Percentiles rank a stretch among this genome's conserved stretches.
Evolutionary conservation across 192 early-diverging fungal genomes (phyloP).

Genomic region (Coemansia sp.): DNA sequence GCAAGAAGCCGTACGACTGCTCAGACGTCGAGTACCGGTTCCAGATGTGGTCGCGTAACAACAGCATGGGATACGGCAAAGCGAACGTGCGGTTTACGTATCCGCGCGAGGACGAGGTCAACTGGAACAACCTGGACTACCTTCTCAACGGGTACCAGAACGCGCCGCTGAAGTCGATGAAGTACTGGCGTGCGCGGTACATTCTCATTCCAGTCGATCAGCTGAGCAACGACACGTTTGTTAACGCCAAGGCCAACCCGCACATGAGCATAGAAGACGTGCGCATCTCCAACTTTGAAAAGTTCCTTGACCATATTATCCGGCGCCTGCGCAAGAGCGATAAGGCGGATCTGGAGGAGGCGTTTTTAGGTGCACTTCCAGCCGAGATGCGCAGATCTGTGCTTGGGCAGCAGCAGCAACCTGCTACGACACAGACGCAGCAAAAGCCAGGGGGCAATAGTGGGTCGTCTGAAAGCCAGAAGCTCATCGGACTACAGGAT

Average conservation of each 20-base stretch:
- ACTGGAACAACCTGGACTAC: constrained; percentile 95
- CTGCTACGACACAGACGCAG: background rate
- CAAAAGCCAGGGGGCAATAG: background rate
- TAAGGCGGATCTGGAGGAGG: constrained; percentile 25
- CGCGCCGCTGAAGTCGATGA: constrained; percentile 73
- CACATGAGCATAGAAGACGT: constrained; percentile 86
- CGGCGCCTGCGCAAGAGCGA: constrained; percentile 37
- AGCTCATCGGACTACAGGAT: constrained; percentile 25
- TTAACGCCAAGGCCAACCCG: constrained; percentile 61
- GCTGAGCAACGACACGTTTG: constrained; percentile 56
- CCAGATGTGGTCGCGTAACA: constrained; percentile 81
- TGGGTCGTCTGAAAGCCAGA: constrained; percentile 2
- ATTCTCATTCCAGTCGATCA: constrained; percentile 82
- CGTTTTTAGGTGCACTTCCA: constrained; percentile 34
- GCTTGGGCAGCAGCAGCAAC: constrained; percentile 1
- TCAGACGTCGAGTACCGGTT: constrained; percentile 71
- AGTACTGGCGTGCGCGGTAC: constrained; percentile 89
- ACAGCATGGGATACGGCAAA: constrained; percentile 62
- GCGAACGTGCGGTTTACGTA: constrained; percentile 71
- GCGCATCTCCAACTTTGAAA: constrained; percentile 81
- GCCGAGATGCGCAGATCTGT: constrained; percentile 20
- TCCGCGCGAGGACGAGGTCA: constrained; percentile 73
- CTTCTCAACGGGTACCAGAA: constrained; percentile 87
- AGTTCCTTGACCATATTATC: constrained; percentile 73
- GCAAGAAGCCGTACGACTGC: constrained; percentile 64